phyloP scores from a whole-genome alignment of 2,329 filamentous ascomycete genomes.

The Verticillium longisporum region DNA sequence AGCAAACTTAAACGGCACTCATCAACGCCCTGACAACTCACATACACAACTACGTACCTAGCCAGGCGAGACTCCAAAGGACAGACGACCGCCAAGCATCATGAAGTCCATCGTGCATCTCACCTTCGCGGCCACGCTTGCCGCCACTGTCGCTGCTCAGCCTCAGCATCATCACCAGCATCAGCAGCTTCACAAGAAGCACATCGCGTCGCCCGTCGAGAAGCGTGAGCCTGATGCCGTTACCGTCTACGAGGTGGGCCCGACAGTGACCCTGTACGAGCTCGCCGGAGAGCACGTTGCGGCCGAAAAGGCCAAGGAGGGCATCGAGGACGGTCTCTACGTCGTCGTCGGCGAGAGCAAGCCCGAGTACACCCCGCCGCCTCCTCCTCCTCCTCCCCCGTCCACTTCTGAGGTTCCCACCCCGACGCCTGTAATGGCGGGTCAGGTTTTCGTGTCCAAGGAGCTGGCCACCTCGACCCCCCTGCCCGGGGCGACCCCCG shows the following conservation, averaged over 20 bases:
- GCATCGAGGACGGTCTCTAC: constrained; percentile 66
- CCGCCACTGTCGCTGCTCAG: constrained; percentile 48
- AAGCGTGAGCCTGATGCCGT: constrained; percentile 39
- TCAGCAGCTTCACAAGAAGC: constrained; percentile 52
- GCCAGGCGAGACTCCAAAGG: not conserved
- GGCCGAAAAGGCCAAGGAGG: constrained; percentile 59
- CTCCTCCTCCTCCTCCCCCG: constrained; percentile 29
- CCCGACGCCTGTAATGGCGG: constrained; percentile 27
- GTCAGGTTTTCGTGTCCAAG: constrained; percentile 45
- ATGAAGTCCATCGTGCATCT: constrained; percentile 46
- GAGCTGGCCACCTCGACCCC: constrained; percentile 24
- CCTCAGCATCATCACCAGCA: constrained; percentile 54
- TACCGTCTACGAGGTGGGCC: constrained; percentile 49
- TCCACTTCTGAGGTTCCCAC: constrained; percentile 25
- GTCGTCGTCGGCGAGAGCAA: constrained; percentile 54
- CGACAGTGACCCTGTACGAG: constrained; percentile 65
- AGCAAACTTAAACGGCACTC: not conserved
- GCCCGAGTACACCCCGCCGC: constrained; percentile 45
- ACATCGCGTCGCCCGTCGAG: constrained; percentile 37
- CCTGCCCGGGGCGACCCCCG: constrained; percentile 20
- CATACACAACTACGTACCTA: not conserved
- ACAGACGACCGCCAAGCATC: constrained; percentile 10
- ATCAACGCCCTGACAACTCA: not conserved
- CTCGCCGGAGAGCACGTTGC: constrained; percentile 58
- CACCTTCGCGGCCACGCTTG: constrained; percentile 46